phyloP scores from a whole-genome alignment of 306 rosid species.

The Crotalaria pallida region DNA sequence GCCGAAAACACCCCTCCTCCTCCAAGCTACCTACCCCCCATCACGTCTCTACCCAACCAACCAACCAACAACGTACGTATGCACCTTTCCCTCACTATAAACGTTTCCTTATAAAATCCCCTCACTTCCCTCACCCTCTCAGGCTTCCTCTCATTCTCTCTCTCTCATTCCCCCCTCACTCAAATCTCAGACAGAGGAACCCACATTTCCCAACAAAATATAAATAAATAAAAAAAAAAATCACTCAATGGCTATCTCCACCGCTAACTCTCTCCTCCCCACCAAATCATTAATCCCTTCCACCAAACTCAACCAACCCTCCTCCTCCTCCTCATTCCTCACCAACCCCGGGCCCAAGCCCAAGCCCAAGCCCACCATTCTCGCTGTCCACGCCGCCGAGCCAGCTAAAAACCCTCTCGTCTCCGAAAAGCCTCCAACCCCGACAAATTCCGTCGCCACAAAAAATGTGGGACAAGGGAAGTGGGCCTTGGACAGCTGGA shows the following conservation, averaged over 20 bases:
- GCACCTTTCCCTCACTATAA: too few relatives aligned
- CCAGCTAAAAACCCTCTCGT: slow-evolving; percentile 72
- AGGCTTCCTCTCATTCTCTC: slow-evolving; percentile 10
- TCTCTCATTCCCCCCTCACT: neutral
- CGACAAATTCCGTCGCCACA: slow-evolving; percentile 1
- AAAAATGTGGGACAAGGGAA: slow-evolving; percentile 36
- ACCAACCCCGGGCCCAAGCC: slow-evolving; percentile 12
- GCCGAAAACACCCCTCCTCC: too few relatives aligned
- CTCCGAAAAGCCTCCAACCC: slow-evolving; percentile 37
- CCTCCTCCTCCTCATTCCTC: slow-evolving; percentile 38
- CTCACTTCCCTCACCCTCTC: neutral
- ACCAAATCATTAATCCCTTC: slow-evolving; percentile 43
- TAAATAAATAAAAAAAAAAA: too few relatives aligned
- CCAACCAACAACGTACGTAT: too few relatives aligned
- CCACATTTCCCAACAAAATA: neutral
- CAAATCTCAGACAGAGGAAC: too few relatives aligned
- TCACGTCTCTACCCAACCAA: too few relatives aligned
- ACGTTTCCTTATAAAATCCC: too few relatives aligned
- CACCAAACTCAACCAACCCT: slow-evolving; percentile 37
- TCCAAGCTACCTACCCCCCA: too few relatives aligned
- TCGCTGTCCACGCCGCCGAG: slow-evolving; percentile 82
- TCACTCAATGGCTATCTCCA: slow-evolving; percentile 50
- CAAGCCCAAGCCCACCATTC: slow-evolving; percentile 27
- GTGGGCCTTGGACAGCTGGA: slow-evolving; percentile 80
- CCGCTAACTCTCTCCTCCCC: slow-evolving; percentile 43